Base-by-base conservation (phyloP, 1,139 yeast species). In the Wickerhamiella pararugosa region DNA sequence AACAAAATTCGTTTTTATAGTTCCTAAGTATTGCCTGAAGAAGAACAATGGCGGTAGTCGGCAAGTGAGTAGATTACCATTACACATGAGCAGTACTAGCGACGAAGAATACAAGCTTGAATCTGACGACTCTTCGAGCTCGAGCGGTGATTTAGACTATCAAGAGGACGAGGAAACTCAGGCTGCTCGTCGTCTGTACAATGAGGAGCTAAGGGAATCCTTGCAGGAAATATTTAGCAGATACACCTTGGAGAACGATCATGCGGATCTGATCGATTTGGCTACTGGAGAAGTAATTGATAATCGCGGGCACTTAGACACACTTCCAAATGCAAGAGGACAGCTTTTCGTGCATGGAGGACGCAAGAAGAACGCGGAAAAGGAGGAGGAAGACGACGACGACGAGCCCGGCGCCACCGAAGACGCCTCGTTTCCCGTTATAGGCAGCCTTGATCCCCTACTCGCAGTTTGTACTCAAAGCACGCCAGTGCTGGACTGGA, bases 241-340 rank as follows among this genome's bases (percentile, higher is more conserved):
- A 2, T 59, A 71, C n/a, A 69, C 67, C 40, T 74, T 69, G 4
- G 21, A 15, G 48, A 64, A 64, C 2, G 59, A 62, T 9, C 76
- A 74, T 47, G 79, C 82, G 40, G 87, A 79, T 54, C 69, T 76
- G 29, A 63, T 79, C n/a, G 82, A 79, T 53, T 54, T 79, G 28
- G 53, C 56, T 4, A 73, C 82, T 0, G 84, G 86, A 1, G 64
- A 67, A 41, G 69, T 79, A 5, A 56, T 74, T 3, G 68, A 63
- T 11, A 82, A 79, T 51, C 70, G 71, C 45, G 90, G 90, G 1
- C 90, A 79, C 56, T 51, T 79, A 26, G 59, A 69, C 42, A 67
- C 73, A 3, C 51, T 72, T 39, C 41, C 42, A 5, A 15, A 15
- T 15, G 21, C 21, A 15, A 15, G 21, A 15, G 34, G 31, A 29